A percentile compares a stretch with the other conserved stretches of the same genome.
Evolutionary conservation across 1,139 yeast genomes (phyloP).

Genomic region (Nakaseomyces kungkrabaensis): DNA sequence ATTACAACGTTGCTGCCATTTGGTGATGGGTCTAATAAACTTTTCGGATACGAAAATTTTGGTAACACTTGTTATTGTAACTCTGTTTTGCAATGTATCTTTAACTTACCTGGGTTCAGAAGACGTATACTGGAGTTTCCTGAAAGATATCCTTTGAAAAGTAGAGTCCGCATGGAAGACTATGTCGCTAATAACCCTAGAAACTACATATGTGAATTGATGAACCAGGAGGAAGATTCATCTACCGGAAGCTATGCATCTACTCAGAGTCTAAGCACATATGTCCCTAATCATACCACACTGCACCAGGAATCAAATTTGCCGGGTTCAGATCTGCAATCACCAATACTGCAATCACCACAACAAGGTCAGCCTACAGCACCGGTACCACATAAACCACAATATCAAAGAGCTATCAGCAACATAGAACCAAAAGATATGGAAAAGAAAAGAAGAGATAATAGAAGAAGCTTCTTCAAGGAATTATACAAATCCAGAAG

Average conservation of each 20-base stretch:
- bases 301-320: neutral
- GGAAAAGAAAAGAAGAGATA: neutral
- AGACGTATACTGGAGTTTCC: constrained; percentile 45
- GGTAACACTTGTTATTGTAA: constrained; percentile 95
- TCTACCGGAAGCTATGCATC: constrained; percentile 33
- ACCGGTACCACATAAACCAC: neutral
- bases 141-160: constrained; percentile 10
- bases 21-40: constrained; percentile 62
- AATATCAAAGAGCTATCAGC: neutral
- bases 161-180: constrained; percentile 1
- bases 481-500: neutral
- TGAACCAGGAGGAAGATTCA: constrained; percentile 31
- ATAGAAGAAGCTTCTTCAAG: neutral
- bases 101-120: constrained; percentile 63
- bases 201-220: constrained; percentile 37
- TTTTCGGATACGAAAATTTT: constrained; percentile 91
- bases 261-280: constrained; percentile 4
- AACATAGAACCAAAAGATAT: neutral
- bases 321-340: neutral
- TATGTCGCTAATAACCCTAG: constrained; percentile 25
- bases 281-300: neutral
- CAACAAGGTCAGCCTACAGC: neutral
- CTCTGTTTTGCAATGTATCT: constrained; percentile 81
- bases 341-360: neutral
- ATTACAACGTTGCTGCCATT: constrained; percentile 26